A percentile compares a stretch with the other conserved stretches of the same genome.
Conservation (phyloP, 257 asterid genomes). For the Scutellaria galericulata region DNA sequence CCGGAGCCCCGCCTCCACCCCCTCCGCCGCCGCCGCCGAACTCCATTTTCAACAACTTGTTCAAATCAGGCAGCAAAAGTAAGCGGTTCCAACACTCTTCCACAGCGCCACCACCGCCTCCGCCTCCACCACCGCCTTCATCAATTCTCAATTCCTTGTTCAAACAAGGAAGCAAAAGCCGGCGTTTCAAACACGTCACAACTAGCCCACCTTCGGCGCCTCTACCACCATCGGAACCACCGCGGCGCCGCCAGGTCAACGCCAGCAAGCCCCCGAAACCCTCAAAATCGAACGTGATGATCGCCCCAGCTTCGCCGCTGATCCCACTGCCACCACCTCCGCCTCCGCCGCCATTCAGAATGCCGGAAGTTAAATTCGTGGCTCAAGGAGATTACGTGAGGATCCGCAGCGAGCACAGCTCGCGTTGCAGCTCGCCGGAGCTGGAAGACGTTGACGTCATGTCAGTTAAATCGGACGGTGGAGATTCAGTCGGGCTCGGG, state of each 20-base stretch:
- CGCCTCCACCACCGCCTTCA: constrained; percentile 67
- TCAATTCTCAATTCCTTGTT: constrained; percentile 66
- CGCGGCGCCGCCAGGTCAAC: constrained; percentile 35
- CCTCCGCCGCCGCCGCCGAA: constrained; percentile 73
- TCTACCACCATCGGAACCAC: constrained; percentile 35
- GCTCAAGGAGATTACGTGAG: constrained; percentile 65
- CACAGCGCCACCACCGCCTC: constrained; percentile 57
- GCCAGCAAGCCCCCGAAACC: constrained; percentile 74
- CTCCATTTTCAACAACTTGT: constrained; percentile 67
- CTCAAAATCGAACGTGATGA: constrained; percentile 42
- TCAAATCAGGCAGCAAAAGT: constrained; percentile 62
- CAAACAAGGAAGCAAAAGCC: constrained; percentile 67
- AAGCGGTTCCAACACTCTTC: constrained; percentile 53
- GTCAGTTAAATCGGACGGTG: constrained; percentile 62
- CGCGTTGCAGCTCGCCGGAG: constrained; percentile 77
- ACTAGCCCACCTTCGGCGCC: constrained; percentile 43
- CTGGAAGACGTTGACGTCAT: constrained; percentile 64
- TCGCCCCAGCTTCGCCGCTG: constrained; percentile 70
- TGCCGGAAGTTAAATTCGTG: constrained; percentile 57
- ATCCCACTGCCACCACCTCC: constrained; percentile 73
- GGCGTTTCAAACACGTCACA: constrained; percentile 46
- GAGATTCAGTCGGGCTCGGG: constrained; percentile 60
- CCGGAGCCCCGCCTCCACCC: constrained; percentile 53
- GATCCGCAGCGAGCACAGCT: constrained; percentile 63
- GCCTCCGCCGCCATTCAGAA: constrained; percentile 74